These are phyloP conservation scores for Triangularia verruculosa DNA, from an alignment of 2,329 filamentous ascomycete genomes.

Conservation along the genomic window DNA sequence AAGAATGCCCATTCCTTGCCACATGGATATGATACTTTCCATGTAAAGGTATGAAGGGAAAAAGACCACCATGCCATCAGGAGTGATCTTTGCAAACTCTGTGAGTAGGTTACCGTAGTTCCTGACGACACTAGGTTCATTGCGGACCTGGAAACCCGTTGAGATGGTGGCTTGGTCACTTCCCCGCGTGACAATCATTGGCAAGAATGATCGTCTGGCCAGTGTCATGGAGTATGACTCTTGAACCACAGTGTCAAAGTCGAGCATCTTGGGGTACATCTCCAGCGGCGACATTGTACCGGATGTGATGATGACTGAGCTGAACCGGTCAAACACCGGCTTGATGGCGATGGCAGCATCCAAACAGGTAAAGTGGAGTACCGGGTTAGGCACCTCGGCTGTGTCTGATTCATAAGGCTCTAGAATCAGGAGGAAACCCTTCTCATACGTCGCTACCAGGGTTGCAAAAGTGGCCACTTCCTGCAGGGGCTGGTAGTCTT, in stretches of 20 bases:
- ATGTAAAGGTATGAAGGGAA: conserved; percentile 99
- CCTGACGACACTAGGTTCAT: conserved; percentile 92
- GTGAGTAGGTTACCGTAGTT: conserved; percentile 94
- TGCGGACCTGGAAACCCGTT: conserved; percentile 90
- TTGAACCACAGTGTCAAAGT: conserved; percentile 87
- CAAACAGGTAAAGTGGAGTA: conserved; percentile 95
- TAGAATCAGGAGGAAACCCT: conserved; percentile 91
- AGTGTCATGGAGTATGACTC: conserved; percentile 98
- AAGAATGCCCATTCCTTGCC: conserved; percentile 97
- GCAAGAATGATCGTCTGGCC: conserved; percentile 88
- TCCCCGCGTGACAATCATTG: conserved; percentile 94
- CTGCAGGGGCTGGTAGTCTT: conserved; percentile 95
- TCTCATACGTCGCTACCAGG: conserved; percentile 93
- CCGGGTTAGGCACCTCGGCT: conserved; percentile 90
- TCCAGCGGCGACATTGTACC: conserved; percentile 95
- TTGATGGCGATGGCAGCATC: conserved; percentile 98
- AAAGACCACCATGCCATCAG: conserved; percentile 97
- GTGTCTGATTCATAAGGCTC: conserved; percentile 96
- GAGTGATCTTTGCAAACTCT: conserved; percentile 93
- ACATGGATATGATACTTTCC: conserved; percentile 98
- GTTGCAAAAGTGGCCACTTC: conserved; percentile 98
- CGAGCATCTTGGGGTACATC: conserved; percentile 99
- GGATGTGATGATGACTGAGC: conserved; percentile 96
- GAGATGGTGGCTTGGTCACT: conserved; percentile 92
- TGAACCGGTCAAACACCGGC: conserved; percentile 94